phyloP scores from a whole-genome alignment of 345 rosid species.

The Linum lewisii region DNA sequence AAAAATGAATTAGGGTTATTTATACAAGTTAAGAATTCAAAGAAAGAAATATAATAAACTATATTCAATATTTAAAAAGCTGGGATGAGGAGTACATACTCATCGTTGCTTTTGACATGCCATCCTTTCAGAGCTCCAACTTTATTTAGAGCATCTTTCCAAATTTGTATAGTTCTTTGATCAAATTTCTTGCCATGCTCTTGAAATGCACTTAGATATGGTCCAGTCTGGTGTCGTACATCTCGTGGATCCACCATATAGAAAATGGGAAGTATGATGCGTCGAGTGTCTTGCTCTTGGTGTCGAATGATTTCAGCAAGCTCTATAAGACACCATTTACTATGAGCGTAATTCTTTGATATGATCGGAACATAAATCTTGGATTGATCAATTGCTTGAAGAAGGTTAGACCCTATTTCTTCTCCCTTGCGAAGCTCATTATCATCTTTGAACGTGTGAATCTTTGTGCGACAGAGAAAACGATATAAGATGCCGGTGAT shows the following conservation, averaged over 20 bases:
- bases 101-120: not conserved
- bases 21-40: too few species aligned
- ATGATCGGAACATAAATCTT: not conserved
- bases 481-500: not conserved
- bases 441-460: not conserved
- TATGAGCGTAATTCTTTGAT: not conserved
- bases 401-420: not conserved
- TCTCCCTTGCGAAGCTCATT: not conserved
- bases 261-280: not conserved
- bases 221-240: not conserved
- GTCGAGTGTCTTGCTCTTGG: not conserved
- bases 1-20: too few species aligned
- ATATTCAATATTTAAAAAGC: not conserved
- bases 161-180: not conserved
- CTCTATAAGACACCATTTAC: not conserved
- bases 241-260: not conserved
- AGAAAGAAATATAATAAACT: too few species aligned
- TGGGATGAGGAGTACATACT: not conserved
- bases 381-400: not conserved
- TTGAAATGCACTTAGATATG: not conserved
- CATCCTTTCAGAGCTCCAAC: not conserved
- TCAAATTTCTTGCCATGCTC: not conserved
- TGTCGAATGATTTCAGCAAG: not conserved
- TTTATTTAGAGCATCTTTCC: not conserved
- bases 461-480: not conserved